phyloP scores from a whole-genome alignment of 192 early-diverging fungal species.

The Diversispora epigaea region DNA sequence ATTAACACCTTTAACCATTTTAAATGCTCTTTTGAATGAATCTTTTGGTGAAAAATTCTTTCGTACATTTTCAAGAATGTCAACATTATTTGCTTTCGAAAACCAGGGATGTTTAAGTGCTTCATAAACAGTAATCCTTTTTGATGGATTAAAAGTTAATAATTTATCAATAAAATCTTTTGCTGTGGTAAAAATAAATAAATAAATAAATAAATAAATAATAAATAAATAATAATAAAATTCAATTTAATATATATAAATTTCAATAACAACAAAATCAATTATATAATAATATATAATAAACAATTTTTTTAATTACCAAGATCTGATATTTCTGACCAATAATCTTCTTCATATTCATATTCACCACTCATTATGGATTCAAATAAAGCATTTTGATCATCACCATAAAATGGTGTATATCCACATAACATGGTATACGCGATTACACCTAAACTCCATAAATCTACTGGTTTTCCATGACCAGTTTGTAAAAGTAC shows the following conservation, averaged over 20 bases:
- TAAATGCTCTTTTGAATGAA: conserved; percentile 11
- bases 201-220: background rate
- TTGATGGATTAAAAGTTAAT: conserved; percentile 62
- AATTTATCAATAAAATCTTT: conserved; percentile 72
- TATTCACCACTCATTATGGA: conserved; percentile 68
- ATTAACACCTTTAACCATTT: conserved; percentile 9
- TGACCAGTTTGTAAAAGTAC: conserved; percentile 82
- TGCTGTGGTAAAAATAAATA: conserved; percentile 40
- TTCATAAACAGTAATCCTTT: conserved; percentile 78
- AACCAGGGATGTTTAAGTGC: conserved; percentile 89
- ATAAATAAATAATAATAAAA: background rate
- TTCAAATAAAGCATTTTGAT: conserved; percentile 63
- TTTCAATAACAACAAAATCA: too few species aligned
- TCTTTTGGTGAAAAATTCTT: conserved; percentile 19
- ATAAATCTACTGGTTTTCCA: conserved; percentile 93
- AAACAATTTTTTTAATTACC: conserved; percentile 31
- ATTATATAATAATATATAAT: too few species aligned
- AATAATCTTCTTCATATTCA: conserved; percentile 71
- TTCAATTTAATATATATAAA: too few species aligned
- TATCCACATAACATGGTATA: conserved; percentile 84
- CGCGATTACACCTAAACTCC: conserved; percentile 91
- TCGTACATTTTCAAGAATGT: conserved; percentile 22
- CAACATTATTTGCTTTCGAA: background rate
- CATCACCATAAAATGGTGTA: conserved; percentile 67
- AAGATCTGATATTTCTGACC: conserved; percentile 76